A percentile compares a stretch with the other conserved stretches of the same genome.
These are phyloP conservation scores for Euphorbia lathyris DNA, from an alignment of 345 rosid species.

Conservation along the genomic window DNA sequence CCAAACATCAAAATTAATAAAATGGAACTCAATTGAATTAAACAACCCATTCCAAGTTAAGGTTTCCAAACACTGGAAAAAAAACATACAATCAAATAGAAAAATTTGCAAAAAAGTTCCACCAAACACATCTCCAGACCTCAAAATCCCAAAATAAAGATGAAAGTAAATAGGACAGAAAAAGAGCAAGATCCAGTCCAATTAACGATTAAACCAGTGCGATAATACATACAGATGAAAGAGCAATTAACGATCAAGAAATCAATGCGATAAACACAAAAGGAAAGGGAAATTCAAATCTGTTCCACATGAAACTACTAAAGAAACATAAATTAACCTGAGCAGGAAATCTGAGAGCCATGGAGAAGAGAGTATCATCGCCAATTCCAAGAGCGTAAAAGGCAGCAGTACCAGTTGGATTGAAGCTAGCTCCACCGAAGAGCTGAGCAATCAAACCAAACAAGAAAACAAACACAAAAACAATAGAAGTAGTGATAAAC, in stretches of 20 bases:
- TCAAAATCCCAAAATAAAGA: neutral
- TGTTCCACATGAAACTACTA: neutral
- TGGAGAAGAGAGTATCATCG: constrained; percentile 67
- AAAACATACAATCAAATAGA: neutral
- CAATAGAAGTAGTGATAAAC: constrained; percentile 47
- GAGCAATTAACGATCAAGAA: no score
- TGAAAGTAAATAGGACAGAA: neutral
- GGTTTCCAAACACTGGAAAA: neutral
- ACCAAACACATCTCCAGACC: neutral
- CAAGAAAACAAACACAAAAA: constrained; percentile 61
- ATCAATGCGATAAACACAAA: neutral
- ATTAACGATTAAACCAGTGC: no score
- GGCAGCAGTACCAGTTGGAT: constrained; percentile 79
- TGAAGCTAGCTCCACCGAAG: constrained; percentile 94
- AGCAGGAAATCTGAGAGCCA: constrained; percentile 65
- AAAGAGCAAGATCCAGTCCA: constrained; percentile 5
- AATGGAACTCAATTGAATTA: no score
- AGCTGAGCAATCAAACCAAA: constrained; percentile 48
- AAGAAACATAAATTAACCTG: neutral
- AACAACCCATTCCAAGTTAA: no score
- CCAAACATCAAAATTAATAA: no score
- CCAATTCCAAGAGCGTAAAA: constrained; percentile 83
- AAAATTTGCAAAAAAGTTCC: neutral
- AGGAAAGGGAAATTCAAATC: neutral
- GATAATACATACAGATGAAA: no score